Percentiles rank a stretch among this genome's conserved stretches.
Conservation (phyloP, 306 rosid genomes). For the Chamaecrista fasciculata region DNA sequence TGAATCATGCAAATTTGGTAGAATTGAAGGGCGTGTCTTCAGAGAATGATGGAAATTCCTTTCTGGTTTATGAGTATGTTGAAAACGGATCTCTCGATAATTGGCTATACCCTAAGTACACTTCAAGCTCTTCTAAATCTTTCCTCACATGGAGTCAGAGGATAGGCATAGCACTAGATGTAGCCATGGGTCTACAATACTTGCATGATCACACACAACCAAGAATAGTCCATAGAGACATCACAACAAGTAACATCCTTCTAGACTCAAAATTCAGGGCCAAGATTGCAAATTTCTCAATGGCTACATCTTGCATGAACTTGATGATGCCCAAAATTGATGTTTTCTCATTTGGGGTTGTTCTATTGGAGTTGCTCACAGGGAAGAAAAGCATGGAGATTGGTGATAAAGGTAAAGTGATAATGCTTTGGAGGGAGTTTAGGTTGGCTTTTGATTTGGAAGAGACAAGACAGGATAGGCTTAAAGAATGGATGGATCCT, state of each 20-base stretch:
- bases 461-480: neutral
- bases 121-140: neutral
- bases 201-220: conserved; percentile 2
- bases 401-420: neutral
- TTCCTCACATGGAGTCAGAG: neutral
- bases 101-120: neutral
- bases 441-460: neutral
- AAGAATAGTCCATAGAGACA: conserved; percentile 1
- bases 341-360: neutral
- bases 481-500: conserved; percentile 8
- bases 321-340: neutral
- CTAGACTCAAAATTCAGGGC: neutral
- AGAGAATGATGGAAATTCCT: neutral
- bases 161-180: conserved; percentile 12
- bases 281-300: conserved; percentile 5
- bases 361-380: neutral
- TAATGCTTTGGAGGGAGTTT: conserved; percentile 4
- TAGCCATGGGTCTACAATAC: neutral
- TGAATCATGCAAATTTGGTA: neutral
- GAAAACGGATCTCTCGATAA: neutral
- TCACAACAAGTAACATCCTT: conserved; percentile 9
- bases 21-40: neutral
- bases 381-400: neutral
- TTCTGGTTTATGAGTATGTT: neutral
- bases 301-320: neutral